Evolutionary conservation across 768 basidiomycete genomes (phyloP).

Genomic region (Exidia glandulosa): DNA sequence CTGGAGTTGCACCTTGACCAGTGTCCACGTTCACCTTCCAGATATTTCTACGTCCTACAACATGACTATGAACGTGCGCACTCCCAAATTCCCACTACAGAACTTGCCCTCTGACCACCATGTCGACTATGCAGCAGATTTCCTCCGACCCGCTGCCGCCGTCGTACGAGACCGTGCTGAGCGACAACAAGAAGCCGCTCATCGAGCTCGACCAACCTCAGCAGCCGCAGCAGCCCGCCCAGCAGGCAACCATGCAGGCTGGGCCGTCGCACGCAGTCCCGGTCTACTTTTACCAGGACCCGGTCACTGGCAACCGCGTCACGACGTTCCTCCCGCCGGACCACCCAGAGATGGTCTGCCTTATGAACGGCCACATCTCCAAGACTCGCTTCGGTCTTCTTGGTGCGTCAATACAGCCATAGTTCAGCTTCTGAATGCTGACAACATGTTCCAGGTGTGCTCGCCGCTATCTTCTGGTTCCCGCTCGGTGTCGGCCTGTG

Average conservation of each 20-base stretch:
- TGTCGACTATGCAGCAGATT: no score
- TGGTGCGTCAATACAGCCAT: conserved; percentile 32
- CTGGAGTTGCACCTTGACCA: no score
- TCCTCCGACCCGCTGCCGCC: neutral
- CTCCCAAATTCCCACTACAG: no score
- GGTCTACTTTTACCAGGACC: conserved; percentile 55
- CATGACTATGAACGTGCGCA: no score
- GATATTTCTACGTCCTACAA: no score
- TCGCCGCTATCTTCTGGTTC: conserved; percentile 83
- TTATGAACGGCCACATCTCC: conserved; percentile 65
- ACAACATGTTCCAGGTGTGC: conserved; percentile 39
- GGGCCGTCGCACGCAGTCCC: neutral
- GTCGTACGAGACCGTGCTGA: neutral
- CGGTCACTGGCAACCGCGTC: conserved; percentile 43
- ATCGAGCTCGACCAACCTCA: neutral
- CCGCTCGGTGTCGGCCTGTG: conserved; percentile 72
- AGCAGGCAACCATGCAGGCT: neutral
- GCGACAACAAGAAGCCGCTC: neutral
- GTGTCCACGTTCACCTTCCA: no score
- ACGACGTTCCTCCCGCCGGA: conserved; percentile 60
- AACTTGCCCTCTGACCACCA: no score
- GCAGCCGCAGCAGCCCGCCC: neutral
- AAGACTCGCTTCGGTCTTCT: conserved; percentile 58
- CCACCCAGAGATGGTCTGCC: conserved; percentile 76
- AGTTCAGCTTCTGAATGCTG: no score